A percentile compares a stretch with the other conserved stretches of the same genome.
phyloP scores from a whole-genome alignment of 495 filamentous ascomycete genomes.

The Neurospora sp. region DNA sequence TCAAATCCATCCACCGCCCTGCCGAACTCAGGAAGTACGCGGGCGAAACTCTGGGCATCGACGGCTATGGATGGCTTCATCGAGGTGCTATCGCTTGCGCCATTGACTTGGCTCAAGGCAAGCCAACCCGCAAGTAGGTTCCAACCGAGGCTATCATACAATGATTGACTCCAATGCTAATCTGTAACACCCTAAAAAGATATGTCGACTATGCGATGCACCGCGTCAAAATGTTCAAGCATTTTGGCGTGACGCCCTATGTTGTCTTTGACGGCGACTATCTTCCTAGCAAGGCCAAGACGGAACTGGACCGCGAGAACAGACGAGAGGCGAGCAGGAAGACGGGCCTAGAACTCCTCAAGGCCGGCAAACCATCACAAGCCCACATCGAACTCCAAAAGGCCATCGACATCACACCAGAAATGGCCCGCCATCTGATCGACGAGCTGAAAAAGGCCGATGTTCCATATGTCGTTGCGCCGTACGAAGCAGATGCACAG shows the following conservation, averaged over 20 bases:
- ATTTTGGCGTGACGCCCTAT: constrained; percentile 87
- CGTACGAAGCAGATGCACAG: constrained; percentile 96
- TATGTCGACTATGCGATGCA: constrained; percentile 88
- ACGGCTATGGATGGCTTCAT: constrained; percentile 98
- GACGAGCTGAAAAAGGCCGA: constrained; percentile 74
- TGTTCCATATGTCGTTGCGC: constrained; percentile 85
- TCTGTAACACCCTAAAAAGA: constrained; percentile 29
- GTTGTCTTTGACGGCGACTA: constrained; percentile 95
- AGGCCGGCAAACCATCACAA: constrained; percentile 66
- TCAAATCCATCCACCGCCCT: constrained; percentile 92
- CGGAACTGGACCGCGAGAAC: constrained; percentile 61
- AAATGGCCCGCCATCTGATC: constrained; percentile 88
- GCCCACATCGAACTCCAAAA: constrained; percentile 88
- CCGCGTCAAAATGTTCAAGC: constrained; percentile 82
- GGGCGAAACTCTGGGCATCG: constrained; percentile 83
- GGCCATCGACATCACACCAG: constrained; percentile 88
- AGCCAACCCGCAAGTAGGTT: constrained; percentile 74
- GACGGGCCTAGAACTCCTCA: constrained; percentile 66
- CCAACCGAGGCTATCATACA: background rate
- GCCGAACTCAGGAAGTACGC: constrained; percentile 77
- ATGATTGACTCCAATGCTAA: constrained; percentile 7
- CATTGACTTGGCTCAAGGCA: constrained; percentile 79
- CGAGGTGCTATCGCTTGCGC: constrained; percentile 86
- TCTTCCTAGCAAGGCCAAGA: constrained; percentile 90
- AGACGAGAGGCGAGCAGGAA: constrained; percentile 65